These are phyloP conservation scores for Ceratocystis cubensis DNA, from an alignment of 2,329 filamentous ascomycete genomes.

Conservation along the genomic window DNA sequence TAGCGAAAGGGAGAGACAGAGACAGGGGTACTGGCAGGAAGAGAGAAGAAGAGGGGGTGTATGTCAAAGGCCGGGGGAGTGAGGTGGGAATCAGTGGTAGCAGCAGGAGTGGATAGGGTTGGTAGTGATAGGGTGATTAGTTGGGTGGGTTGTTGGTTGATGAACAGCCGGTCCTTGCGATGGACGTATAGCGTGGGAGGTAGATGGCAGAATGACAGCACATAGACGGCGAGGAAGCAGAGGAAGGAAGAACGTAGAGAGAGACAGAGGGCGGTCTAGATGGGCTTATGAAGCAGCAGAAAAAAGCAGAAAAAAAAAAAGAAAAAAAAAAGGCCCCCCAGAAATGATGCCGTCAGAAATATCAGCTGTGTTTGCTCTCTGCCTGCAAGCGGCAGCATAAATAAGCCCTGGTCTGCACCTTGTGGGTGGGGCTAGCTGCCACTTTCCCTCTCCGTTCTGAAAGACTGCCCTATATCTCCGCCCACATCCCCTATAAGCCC, in stretches of 20 bases:
- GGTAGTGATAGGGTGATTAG: background rate
- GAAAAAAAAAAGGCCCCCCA: too few species aligned
- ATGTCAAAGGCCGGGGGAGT: background rate
- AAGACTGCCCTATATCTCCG: background rate
- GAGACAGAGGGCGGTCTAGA: too few species aligned
- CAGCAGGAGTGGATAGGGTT: too few species aligned
- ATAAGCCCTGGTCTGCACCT: background rate
- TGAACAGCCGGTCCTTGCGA: background rate
- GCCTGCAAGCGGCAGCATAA: background rate
- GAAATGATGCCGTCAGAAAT: too few species aligned
- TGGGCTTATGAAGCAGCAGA: too few species aligned
- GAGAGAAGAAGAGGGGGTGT: background rate
- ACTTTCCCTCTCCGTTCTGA: background rate
- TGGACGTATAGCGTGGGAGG: background rate
- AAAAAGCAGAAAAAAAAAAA: too few species aligned
- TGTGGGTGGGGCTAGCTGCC: background rate
- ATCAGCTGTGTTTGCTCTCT: too few species aligned
- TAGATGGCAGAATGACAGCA: background rate
- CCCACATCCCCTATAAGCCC: background rate
- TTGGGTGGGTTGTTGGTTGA: background rate
- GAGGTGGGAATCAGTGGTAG: background rate
- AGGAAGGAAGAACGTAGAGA: background rate
- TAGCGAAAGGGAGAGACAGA: conserved; percentile 1
- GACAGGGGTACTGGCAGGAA: background rate
- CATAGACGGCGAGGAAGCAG: background rate